Evolutionary conservation across 164 flowering plant genomes (phyloP).

Genomic region (Stephania japonica): DNA sequence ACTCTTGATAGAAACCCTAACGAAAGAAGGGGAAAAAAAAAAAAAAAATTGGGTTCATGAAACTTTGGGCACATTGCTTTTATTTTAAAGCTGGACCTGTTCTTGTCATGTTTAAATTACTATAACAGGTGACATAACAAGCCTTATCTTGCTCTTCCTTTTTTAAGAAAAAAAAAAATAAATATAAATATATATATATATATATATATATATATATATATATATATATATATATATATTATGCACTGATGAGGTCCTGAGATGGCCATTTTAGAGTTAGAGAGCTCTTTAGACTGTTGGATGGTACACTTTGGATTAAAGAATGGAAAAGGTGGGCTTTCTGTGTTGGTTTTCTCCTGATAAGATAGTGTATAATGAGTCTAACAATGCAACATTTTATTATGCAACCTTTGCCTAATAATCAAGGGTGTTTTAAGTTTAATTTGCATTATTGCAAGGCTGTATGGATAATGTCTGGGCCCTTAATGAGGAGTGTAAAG

Average conservation of each 20-base stretch:
- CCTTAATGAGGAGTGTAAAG: background rate
- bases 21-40: too few species aligned
- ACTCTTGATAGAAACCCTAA: background rate
- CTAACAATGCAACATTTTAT: background rate
- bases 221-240: too few species aligned
- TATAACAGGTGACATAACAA: background rate
- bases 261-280: background rate
- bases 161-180: background rate
- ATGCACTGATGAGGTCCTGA: too few species aligned
- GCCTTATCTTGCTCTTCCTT: background rate
- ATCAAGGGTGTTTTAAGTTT: background rate
- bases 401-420: background rate
- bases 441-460: too few species aligned
- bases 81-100: background rate
- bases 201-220: too few species aligned
- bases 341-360: background rate
- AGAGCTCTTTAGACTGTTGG: background rate
- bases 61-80: background rate
- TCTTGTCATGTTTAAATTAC: background rate
- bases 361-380: background rate
- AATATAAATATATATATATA: too few species aligned
- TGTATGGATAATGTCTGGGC: background rate
- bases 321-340: background rate
- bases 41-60: background rate
- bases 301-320: background rate